Evolutionary conservation across 2,329 filamentous ascomycete species (phyloP), one percentile per base, ranked within the genome.

Genomic region (Paecilomyces sp.): DNA sequence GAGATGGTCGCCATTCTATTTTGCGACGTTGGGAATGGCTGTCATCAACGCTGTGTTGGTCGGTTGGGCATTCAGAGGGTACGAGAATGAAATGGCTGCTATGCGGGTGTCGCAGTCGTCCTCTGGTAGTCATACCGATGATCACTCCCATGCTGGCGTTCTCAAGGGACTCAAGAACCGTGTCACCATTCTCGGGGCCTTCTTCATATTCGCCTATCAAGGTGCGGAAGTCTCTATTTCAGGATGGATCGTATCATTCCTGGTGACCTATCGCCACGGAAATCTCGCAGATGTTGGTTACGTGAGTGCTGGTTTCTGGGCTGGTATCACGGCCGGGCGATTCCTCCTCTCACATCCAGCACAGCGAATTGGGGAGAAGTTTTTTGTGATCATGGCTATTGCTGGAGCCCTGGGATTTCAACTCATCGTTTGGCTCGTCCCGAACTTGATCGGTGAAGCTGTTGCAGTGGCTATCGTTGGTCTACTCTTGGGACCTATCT

Each of bases 121-220:
- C 6, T 51, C 51, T 11, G 68, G 68, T 12, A 69, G 72, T 2
- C 61, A 11, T 47, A 47, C n/a, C 63, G 68, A 54, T 57, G 60
- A 63, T 18, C 30, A 63, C 8, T 70, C 66, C 34, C 74, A 70
- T 55, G 64, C 57, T 13, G 64, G 69, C 30, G 54, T 73, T 67
- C 80, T 77, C 71, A 83, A 75, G 58, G 71, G 76, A 56, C 79
- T 86, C 41, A 76, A 76, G 60, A 81, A 81, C 65, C 76, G 74
- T 33, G 80, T 86, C 5, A 90, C 92, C 0, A 74, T 94, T 1
- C 80, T 94, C 0, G 89, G 90, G 2, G 88, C 90, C 0, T 72
- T 91, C 9, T 94, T 94, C 78, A 89, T 94, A 72, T 94, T 95
- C 71, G 85, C 87, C 28, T 95, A 96, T 72, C 90, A 94, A 73